phyloP scores from a whole-genome alignment of 768 basidiomycete species.

The Auricularia auricula-judae region DNA sequence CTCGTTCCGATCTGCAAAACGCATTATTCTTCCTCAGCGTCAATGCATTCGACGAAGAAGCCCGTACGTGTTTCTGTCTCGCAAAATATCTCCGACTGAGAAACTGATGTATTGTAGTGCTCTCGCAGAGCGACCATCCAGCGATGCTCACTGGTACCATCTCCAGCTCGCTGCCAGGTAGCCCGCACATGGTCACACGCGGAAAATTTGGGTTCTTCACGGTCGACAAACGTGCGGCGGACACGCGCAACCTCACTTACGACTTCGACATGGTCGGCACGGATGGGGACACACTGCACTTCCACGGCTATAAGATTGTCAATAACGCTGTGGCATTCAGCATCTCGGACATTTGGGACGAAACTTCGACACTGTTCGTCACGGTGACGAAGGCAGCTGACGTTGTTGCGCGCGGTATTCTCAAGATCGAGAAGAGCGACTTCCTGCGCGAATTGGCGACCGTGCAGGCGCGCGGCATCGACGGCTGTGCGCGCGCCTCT shows the following conservation, averaged over 20 bases:
- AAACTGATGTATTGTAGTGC: not conserved
- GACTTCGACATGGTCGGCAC: conserved; percentile 2
- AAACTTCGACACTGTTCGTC: conserved; percentile 2
- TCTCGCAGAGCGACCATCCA: not conserved
- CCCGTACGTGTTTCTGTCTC: not conserved
- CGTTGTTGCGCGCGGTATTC: not conserved
- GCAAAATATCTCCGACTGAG: not conserved
- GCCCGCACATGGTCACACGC: not conserved
- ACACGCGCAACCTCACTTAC: conserved; percentile 4
- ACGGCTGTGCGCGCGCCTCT: not conserved
- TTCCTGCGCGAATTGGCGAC: conserved; percentile 1
- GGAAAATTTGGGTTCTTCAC: conserved; percentile 4
- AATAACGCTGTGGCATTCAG: conserved; percentile 2
- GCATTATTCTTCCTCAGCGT: conserved; percentile 1
- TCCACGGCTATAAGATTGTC: conserved; percentile 2
- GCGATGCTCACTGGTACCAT: not conserved
- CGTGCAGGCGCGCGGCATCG: not conserved
- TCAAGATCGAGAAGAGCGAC: conserved; percentile 1
- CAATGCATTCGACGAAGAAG: conserved; percentile 2
- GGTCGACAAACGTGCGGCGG: not conserved
- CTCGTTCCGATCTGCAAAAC: not conserved
- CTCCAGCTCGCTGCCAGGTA: not conserved
- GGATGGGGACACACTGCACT: not conserved
- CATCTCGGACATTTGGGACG: not conserved
- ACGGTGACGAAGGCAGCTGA: not conserved